Evolutionary conservation across 192 early-diverging fungal species (phyloP), one percentile per base, ranked within the genome.

Genomic region (Cetraspora pellucida): DNA sequence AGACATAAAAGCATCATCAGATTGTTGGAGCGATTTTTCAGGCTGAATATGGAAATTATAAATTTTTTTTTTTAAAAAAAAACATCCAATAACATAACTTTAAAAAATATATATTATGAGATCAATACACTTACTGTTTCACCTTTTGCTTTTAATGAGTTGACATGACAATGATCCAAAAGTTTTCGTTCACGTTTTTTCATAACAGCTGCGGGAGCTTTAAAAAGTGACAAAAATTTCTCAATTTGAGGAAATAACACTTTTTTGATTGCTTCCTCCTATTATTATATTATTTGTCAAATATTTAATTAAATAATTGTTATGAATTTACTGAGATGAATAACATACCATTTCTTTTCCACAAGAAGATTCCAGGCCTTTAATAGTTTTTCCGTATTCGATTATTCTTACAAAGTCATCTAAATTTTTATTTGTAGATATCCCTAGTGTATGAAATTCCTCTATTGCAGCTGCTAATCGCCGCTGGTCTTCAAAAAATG

Each of bases 141-240:
- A 0, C 90, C 90, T 66, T 87, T 87, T 7, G 80, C 80, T 60
- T 85, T 83, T 66, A 93, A 87, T 46, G 84, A 80, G 58, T 81
- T 82, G 2, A 82, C 91, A 27, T 89, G 81, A 68, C 93, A 91
- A 81, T 90, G 88, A 70, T 95, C 93, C 37, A 95, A 71, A 44
- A 89, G 65, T 72, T 95, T 95, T 55, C 86, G 84, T 3, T 90
- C 86, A 14, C 93, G 82, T 71, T 93, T 95, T 64, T 89, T 85
- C 78, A 95, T 93, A 6, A 95, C 85, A 55, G 90, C 84, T 27
- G 83, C 76, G 9, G 92, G 93, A 14, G 87, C 89, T 54, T 87
- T 84, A 75, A 95, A 89, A 16, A 82, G 57, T 28, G 80, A 82
- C 31, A 90, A 49, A 61, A 84, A 87, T 10, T 49, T 76, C 17